Evolutionary conservation across 768 basidiomycete species (phyloP).

Genomic region (Dictyophora rubrovolvata): DNA sequence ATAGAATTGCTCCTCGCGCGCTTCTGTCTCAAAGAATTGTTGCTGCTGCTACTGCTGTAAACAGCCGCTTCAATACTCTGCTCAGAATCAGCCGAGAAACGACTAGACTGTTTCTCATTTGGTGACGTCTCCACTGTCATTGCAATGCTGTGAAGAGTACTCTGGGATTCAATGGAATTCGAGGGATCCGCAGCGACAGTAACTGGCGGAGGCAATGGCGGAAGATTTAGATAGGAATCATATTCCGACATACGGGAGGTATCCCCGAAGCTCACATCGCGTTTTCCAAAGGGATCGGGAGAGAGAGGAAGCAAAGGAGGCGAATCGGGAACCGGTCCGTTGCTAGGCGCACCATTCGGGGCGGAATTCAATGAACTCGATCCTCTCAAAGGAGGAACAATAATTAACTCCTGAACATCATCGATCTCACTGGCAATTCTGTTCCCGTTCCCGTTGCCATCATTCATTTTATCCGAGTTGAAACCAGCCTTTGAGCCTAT

Average conservation of each 20-base stretch:
- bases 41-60: conserved; percentile 4
- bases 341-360: conserved; percentile 16
- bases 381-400: background rate
- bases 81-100: conserved; percentile 71
- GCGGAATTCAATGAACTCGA: conserved; percentile 15
- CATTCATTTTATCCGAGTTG: background rate
- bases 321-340: conserved; percentile 17
- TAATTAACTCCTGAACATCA: background rate
- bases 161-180: conserved; percentile 5
- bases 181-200: conserved; percentile 10
- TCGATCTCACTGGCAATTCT: background rate
- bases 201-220: conserved; percentile 16
- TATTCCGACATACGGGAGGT: conserved; percentile 24
- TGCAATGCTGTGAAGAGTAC: conserved; percentile 10
- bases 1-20: conserved; percentile 37
- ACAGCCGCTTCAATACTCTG: conserved; percentile 18
- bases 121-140: conserved; percentile 14
- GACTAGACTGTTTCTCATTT: conserved; percentile 33
- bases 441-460: background rate
- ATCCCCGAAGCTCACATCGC: background rate
- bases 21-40: conserved; percentile 21
- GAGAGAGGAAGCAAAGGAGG: conserved; percentile 74
- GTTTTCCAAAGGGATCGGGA: conserved; percentile 63
- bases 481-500: background rate
- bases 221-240: conserved; percentile 34